Evolutionary conservation across 352 stramenopile species (phyloP).

Genomic region (Pythium periplocum): DNA sequence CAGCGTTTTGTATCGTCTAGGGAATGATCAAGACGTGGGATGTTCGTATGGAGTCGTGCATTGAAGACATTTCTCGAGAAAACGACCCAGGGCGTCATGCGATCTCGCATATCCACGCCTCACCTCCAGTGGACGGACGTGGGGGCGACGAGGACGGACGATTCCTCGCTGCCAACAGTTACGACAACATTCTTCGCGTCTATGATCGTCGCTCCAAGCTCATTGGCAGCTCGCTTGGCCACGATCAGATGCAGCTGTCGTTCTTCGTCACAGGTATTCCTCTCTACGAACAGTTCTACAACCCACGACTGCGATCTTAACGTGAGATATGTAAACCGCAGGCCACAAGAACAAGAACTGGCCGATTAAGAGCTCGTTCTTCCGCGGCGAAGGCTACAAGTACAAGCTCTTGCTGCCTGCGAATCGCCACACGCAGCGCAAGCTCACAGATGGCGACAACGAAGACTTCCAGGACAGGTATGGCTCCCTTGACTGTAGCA

Average conservation of each 20-base stretch:
- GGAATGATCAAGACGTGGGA: slow-evolving; percentile 87
- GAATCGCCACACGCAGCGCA: slow-evolving; percentile 43
- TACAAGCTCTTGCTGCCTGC: slow-evolving; percentile 75
- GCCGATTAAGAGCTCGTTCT: slow-evolving; percentile 89
- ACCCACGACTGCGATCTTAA: too few species aligned
- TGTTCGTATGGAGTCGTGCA: slow-evolving; percentile 69
- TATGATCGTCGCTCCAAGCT: slow-evolving; percentile 83
- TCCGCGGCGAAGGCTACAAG: slow-evolving; percentile 81
- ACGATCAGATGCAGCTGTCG: slow-evolving; percentile 75
- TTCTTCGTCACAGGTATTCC: slow-evolving; percentile 52
- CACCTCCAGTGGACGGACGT: slow-evolving; percentile 52
- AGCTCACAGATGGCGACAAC: slow-evolving; percentile 73
- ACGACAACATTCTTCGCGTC: slow-evolving; percentile 87
- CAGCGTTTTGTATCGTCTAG: slow-evolving; percentile 13
- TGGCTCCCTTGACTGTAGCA: background rate
- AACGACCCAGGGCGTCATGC: slow-evolving; percentile 75
- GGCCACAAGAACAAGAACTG: slow-evolving; percentile 90
- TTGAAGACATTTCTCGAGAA: slow-evolving; percentile 72
- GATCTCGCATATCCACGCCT: slow-evolving; percentile 82
- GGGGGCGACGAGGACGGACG: slow-evolving; percentile 63
- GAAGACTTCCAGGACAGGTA: slow-evolving; percentile 61
- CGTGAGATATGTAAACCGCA: background rate
- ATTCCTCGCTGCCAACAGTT: slow-evolving; percentile 84
- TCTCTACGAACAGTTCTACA: too few species aligned
- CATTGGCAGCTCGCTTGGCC: slow-evolving; percentile 62